These are phyloP conservation scores for Amphirosellinia nigrospora DNA, from an alignment of 495 filamentous ascomycete genomes.

Conservation along the genomic window DNA sequence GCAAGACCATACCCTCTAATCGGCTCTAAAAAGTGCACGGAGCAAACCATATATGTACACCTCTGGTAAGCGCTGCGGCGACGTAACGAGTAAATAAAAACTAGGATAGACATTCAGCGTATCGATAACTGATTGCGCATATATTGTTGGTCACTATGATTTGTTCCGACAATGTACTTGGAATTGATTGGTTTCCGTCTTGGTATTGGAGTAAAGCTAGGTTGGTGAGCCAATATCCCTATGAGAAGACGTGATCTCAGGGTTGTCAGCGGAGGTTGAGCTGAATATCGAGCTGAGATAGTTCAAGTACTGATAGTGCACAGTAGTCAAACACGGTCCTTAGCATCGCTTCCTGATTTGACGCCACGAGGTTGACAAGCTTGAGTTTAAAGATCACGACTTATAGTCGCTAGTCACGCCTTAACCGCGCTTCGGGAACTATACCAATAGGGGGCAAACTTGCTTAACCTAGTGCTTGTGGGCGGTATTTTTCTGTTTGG, in stretches of 20 bases:
- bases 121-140: not conserved
- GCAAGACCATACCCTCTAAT: not conserved
- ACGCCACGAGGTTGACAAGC: not conserved
- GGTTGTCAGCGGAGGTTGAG: not conserved
- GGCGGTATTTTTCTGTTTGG: not conserved
- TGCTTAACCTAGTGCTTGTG: not conserved
- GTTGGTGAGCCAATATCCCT: not conserved
- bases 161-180: not conserved
- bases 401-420: slow-evolving; percentile 1
- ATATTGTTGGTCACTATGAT: not conserved
- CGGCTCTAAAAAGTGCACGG: not conserved
- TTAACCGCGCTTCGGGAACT: slow-evolving; percentile 9
- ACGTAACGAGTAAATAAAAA: not conserved
- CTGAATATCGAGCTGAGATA: not conserved
- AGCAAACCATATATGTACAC: not conserved
- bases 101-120: not conserved
- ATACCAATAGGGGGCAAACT: slow-evolving; percentile 6
- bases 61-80: not conserved
- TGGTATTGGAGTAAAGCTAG: too few species aligned
- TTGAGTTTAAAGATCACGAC: not conserved
- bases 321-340: not conserved
- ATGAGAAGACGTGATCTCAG: not conserved
- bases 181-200: too few species aligned
- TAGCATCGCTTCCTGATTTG: not conserved
- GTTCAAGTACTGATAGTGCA: not conserved